Evolutionary conservation across 306 rosid genomes (phyloP).

Genomic region (Myrica gale): DNA sequence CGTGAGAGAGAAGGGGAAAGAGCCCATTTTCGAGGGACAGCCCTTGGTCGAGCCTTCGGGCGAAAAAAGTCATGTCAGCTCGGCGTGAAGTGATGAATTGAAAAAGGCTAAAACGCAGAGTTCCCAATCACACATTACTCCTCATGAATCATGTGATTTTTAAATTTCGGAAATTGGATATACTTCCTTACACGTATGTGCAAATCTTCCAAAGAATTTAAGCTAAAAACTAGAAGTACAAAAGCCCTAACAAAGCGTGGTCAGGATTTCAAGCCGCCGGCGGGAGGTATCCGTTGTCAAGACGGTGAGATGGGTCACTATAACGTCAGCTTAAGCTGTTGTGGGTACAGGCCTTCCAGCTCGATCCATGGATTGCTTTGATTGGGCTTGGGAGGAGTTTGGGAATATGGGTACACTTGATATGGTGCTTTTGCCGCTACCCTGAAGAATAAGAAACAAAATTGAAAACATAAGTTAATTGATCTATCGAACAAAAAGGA

Average conservation of each 20-base stretch:
- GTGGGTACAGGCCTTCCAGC: slow-evolving; percentile 40
- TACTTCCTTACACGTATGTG: not conserved
- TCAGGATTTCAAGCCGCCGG: slow-evolving; percentile 22
- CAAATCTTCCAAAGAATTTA: not conserved
- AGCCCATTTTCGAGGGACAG: no score
- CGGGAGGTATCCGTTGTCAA: slow-evolving; percentile 24
- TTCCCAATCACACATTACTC: no score
- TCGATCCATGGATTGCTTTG: slow-evolving; percentile 42
- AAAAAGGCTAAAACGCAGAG: no score
- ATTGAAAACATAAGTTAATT: not conserved
- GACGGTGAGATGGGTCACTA: slow-evolving; percentile 33
- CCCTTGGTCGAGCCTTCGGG: no score
- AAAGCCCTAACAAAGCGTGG: slow-evolving; percentile 7
- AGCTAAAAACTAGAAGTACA: not conserved
- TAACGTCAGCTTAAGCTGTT: slow-evolving; percentile 60
- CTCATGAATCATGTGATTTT: not conserved
- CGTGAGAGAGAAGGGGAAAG: no score
- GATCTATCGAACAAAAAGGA: not conserved
- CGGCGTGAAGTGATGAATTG: no score
- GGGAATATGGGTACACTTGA: slow-evolving; percentile 41
- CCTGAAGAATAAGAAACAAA: slow-evolving; percentile 37
- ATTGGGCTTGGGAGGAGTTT: slow-evolving; percentile 28
- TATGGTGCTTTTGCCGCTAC: slow-evolving; percentile 69
- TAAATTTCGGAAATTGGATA: not conserved
- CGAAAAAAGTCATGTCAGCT: no score